Conservation (phyloP, 2,329 filamentous ascomycete genomes). For the Aspergillus japonicus region DNA sequence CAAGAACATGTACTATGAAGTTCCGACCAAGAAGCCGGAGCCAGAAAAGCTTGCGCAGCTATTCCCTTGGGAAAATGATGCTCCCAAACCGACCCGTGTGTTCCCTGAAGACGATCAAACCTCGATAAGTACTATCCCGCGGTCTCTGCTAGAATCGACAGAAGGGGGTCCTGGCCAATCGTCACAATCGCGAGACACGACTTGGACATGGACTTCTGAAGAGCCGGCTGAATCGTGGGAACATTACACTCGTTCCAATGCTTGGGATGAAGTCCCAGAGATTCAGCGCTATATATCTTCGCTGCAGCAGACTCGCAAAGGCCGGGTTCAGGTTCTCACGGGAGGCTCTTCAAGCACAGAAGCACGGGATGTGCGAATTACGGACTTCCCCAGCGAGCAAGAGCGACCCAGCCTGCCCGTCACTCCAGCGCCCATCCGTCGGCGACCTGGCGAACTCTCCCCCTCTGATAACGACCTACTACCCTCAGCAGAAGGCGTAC, state of each 20-base stretch:
- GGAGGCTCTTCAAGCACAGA: slow-evolving; percentile 16
- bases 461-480: slow-evolving; percentile 46
- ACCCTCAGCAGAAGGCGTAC: slow-evolving; percentile 77
- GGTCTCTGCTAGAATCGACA: slow-evolving; percentile 7
- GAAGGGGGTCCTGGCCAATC: slow-evolving; percentile 19
- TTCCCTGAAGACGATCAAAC: slow-evolving; percentile 39
- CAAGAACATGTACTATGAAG: slow-evolving; percentile 82
- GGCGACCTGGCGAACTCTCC: slow-evolving; percentile 53
- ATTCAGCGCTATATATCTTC: slow-evolving; percentile 85
- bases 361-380: slow-evolving; percentile 61
- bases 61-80: slow-evolving; percentile 85
- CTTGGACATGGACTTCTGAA: slow-evolving; percentile 17
- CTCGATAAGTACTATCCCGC: slow-evolving; percentile 5
- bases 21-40: slow-evolving; percentile 61
- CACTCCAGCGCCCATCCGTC: slow-evolving; percentile 76
- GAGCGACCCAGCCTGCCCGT: slow-evolving; percentile 88
- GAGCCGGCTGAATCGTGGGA: slow-evolving; percentile 63
- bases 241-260: slow-evolving; percentile 73
- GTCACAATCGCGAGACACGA: slow-evolving; percentile 8
- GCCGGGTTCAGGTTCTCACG: slow-evolving; percentile 44
- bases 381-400: slow-evolving; percentile 79
- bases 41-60: slow-evolving; percentile 64
- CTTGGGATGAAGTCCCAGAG: slow-evolving; percentile 88
- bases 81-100: slow-evolving; percentile 57
- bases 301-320: slow-evolving; percentile 63